phyloP scores from a whole-genome alignment of 768 basidiomycete species.

The Lentinula lateritia region DNA sequence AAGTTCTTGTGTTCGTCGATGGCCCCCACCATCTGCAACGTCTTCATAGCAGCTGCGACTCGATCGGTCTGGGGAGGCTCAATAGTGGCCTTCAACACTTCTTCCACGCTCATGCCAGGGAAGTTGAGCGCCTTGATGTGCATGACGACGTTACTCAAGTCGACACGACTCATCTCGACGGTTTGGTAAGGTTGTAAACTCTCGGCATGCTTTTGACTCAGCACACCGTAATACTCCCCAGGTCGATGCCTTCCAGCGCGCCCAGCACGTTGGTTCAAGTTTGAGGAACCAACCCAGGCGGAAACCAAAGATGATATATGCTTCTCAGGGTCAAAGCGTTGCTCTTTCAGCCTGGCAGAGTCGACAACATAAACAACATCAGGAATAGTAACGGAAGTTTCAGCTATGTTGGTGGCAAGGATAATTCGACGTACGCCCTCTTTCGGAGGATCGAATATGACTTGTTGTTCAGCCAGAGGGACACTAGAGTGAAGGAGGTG shows the following conservation, averaged over 20 bases:
- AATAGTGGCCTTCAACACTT: constrained; percentile 79
- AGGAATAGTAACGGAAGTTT: constrained; percentile 92
- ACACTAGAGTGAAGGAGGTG: constrained; percentile 89
- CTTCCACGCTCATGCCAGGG: constrained; percentile 78
- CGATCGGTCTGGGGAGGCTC: constrained; percentile 81
- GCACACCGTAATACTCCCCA: constrained; percentile 87
- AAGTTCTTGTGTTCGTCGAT: constrained; percentile 70
- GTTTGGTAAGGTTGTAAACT: constrained; percentile 74
- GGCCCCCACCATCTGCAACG: constrained; percentile 83
- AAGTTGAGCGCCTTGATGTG: constrained; percentile 92
- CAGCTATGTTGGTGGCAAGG: constrained; percentile 91
- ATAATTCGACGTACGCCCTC: constrained; percentile 80
- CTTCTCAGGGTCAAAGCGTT: constrained; percentile 81
- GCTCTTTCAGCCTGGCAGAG: constrained; percentile 82
- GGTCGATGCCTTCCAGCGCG: constrained; percentile 88
- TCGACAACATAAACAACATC: constrained; percentile 95
- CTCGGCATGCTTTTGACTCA: constrained; percentile 57
- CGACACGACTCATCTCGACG: constrained; percentile 93
- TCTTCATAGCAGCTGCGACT: constrained; percentile 72
- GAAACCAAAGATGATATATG: constrained; percentile 87
- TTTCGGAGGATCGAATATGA: constrained; percentile 81
- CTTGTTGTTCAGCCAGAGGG: constrained; percentile 83
- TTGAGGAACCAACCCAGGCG: constrained; percentile 88
- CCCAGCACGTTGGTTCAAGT: constrained; percentile 87
- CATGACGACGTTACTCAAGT: constrained; percentile 91